Conservation (phyloP, 441 rosid genomes). For the Raphanus hybrid region DNA sequence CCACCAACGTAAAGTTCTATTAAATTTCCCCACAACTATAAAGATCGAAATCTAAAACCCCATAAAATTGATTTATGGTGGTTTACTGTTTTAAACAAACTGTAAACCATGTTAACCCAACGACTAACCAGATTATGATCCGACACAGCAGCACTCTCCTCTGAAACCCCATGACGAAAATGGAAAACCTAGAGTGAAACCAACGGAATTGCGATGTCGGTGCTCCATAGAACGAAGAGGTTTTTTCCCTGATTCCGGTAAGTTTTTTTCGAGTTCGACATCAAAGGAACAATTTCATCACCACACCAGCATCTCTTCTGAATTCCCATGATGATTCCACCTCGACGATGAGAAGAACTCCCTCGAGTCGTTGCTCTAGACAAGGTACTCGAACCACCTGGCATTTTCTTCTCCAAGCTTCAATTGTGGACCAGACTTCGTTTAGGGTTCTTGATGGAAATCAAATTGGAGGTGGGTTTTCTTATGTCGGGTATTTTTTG, state of each 20-base stretch:
- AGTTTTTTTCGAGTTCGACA: background rate
- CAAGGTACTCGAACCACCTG: background rate
- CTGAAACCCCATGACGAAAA: too few species aligned
- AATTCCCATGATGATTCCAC: background rate
- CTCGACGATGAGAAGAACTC: background rate
- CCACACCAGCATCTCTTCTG: background rate
- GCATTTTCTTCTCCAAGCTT: background rate
- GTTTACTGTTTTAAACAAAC: too few species aligned
- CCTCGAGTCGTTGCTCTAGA: background rate
- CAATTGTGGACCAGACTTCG: background rate
- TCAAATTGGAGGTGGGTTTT: background rate
- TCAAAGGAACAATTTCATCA: background rate
- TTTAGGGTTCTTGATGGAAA: background rate
- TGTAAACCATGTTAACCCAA: background rate
- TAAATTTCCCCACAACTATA: too few species aligned
- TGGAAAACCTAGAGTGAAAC: too few species aligned
- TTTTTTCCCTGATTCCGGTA: background rate
- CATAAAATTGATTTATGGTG: too few species aligned
- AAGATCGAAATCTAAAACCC: too few species aligned
- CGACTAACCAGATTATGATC: background rate
- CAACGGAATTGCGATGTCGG: background rate
- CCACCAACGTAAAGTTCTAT: background rate
- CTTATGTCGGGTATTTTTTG: background rate
- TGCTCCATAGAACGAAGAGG: too few species aligned
- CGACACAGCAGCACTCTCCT: too few species aligned